Base-by-base conservation (phyloP, 768 basidiomycete species). In the Russula virescens region DNA sequence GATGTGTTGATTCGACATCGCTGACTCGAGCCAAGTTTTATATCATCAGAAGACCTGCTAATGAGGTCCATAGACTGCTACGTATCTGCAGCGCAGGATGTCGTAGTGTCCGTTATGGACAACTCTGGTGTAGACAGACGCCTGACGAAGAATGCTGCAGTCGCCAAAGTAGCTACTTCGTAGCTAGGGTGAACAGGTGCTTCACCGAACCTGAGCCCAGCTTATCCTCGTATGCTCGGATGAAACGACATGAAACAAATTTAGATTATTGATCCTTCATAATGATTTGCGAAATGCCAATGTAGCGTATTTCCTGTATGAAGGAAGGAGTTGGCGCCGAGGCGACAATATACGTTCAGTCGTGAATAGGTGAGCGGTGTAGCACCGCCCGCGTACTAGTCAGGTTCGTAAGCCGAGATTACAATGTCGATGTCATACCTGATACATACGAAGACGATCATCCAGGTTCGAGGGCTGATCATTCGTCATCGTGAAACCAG, bases 401-500 rank as follows among this genome's bases (percentile, higher is more conserved):
- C 21, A 31, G 31, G 19, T 34, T 16, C 19, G 7, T 38, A 11
- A 38, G 38, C 13, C 13, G 10, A 14, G 38, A 48, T 54, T 45
- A 35, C 56, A 35, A 59, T 54, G 63, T 55, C 38, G 53, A 60
- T 38, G 38, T 13, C 26, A 25, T 31, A n/a, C n/a, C 50, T 23
- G 26, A 16, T 19, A 19, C 53, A 23, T 25, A 52, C 59, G 47
- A 53, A 47, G 46, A 19, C 34, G 19, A 13, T 0, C n/a, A 19
- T 47, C 38, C 38, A 38, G 13, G 13, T 2, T 38, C 38, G 38
- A 11, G 38, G 6, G 38, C 38, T 9, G 10, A 38, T 63, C 51
- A 65, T 28, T 86, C 83, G 52, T 87, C 85, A 25, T 85, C 82
- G 51, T 88, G 83, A 73, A 91, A 91, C 85, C 89, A 91, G 23